Percentiles rank a stretch among this genome's conserved stretches.
Conservation (phyloP, 2,329 filamentous ascomycete genomes). For the Trichophyton rubrum region DNA sequence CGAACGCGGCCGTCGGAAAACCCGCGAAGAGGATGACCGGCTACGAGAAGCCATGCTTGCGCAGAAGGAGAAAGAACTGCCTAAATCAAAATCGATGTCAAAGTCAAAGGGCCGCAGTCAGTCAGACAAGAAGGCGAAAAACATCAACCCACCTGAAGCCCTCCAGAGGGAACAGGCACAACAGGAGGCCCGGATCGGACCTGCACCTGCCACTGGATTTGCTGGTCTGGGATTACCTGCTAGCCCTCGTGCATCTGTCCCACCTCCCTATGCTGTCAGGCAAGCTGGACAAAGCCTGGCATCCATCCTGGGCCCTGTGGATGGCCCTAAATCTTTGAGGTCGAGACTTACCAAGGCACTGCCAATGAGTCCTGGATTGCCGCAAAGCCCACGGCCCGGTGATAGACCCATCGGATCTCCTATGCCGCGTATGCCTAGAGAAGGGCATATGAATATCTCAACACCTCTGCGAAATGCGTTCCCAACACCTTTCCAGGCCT, state of each 20-base stretch:
- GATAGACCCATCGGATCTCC: constrained; percentile 50
- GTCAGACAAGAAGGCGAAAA: constrained; percentile 57
- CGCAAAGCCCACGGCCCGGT: constrained; percentile 48
- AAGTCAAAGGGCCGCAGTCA: constrained; percentile 40
- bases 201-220: constrained; percentile 24
- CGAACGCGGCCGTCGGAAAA: constrained; percentile 64
- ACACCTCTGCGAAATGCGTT: constrained; percentile 49
- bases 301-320: constrained; percentile 21
- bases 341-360: constrained; percentile 31
- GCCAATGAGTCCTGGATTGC: constrained; percentile 51
- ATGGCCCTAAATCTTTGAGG: not conserved
- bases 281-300: constrained; percentile 20
- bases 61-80: constrained; percentile 50
- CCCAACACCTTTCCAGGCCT: constrained; percentile 51
- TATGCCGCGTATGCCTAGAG: constrained; percentile 44
- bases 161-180: constrained; percentile 16
- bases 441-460: constrained; percentile 42
- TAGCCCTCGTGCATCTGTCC: constrained; percentile 16
- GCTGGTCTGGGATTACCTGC: constrained; percentile 9
- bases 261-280: constrained; percentile 16
- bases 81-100: not conserved
- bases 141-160: constrained; percentile 36
- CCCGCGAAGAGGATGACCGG: constrained; percentile 74
- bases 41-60: constrained; percentile 57
- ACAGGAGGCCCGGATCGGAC: not conserved